These are phyloP conservation scores for Aureobasidium sp. DNA, from an alignment of 2,329 filamentous ascomycete genomes.

Conservation along the genomic window DNA sequence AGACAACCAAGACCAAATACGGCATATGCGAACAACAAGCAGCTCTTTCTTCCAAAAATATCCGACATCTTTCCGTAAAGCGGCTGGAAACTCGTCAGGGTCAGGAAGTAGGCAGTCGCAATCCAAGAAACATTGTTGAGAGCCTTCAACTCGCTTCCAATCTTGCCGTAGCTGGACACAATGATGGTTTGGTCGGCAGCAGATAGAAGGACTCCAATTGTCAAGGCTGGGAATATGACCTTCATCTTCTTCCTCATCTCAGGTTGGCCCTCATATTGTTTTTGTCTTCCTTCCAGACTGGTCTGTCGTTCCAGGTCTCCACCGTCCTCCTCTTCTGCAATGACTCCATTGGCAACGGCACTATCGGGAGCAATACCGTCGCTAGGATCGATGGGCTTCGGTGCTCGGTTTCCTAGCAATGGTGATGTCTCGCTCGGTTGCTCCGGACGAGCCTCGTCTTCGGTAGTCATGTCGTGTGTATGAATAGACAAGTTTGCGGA, in stretches of 20 bases:
- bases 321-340: conserved; percentile 18
- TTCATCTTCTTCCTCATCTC: conserved; percentile 42
- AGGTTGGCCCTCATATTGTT: conserved; percentile 39
- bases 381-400: conserved; percentile 22
- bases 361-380: conserved; percentile 25
- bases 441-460: background rate
- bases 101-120: conserved; percentile 64
- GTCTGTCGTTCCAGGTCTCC: conserved; percentile 30
- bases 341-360: conserved; percentile 19
- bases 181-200: conserved; percentile 72
- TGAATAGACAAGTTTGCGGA: background rate
- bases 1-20: conserved; percentile 60
- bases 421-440: conserved; percentile 23
- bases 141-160: conserved; percentile 67
- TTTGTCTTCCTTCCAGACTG: conserved; percentile 25
- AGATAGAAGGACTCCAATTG: conserved; percentile 61
- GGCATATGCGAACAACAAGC: conserved; percentile 56
- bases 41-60: conserved; percentile 62
- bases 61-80: conserved; percentile 65
- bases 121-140: conserved; percentile 72
- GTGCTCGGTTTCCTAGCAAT: conserved; percentile 16
- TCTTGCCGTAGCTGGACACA: conserved; percentile 69
- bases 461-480: background rate
- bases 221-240: conserved; percentile 52
- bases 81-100: conserved; percentile 67